Base-by-base conservation (phyloP, 1,284 basidiomycete species). In the Leccinum subatratum region DNA sequence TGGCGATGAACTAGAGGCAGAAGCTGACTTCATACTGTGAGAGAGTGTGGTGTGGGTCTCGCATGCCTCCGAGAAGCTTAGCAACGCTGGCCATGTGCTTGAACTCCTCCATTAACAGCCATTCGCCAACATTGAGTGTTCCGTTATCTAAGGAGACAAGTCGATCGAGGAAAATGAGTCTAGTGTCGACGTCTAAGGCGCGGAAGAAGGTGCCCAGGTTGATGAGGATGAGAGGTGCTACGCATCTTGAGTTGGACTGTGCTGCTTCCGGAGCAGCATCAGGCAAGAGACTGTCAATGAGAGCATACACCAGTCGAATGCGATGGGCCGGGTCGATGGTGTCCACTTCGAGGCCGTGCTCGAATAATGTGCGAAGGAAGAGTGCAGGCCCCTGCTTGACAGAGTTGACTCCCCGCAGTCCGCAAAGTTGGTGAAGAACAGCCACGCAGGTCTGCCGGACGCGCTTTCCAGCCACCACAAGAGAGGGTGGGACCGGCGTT, bases 91-190 rank as follows among this genome's bases (percentile, higher is more conserved):
- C 73, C 34, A 77, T 75, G 28, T 77, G 73, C 71, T 84, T 85
- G 64, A 89, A 70, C 69, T 91, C 89, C 69, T 88, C 84, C 25
- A 78, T 72, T 8, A 93, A 70, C 28, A 93, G 70, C 88, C 89
- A 93, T 67, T 90, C 87, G n/a, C 85, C 89, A 4, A 91, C 73
- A 1, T 85, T 86, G 6, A 86, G 78, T 12, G 81, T 74, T 5
- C 84, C 87, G 4, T 81, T 75, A 69, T 93, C 91, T 14, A 92
- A 73, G 22, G 76, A 78, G 28, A 84, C 78, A 4, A 92, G 79
- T 5, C 85, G 81, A 62, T 81, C 77, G n/a, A 91, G 73, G 42
- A 92, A 76, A 57, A 82, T 79, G 3, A 81, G 78, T 71, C 83
- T 85, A 64, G 80, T 83, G 64, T 86, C 83, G 1, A 82, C 78